Conservation (phyloP, 2,329 filamentous ascomycete genomes). For the Lithohypha guttulata region DNA sequence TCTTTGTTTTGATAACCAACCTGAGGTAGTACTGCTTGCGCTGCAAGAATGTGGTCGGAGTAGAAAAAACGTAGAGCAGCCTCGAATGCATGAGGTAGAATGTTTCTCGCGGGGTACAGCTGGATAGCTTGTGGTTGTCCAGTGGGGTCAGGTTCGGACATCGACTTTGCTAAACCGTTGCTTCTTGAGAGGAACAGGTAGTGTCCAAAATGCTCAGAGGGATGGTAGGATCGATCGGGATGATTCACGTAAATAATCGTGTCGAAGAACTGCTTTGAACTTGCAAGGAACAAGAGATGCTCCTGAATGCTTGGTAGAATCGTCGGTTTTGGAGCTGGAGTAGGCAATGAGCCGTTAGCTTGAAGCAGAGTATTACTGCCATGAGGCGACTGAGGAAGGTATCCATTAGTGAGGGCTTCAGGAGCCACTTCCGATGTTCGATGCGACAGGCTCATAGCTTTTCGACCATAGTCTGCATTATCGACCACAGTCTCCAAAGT, state of each 20-base stretch:
- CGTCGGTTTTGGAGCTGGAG: neutral
- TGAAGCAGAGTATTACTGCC: too few relatives aligned
- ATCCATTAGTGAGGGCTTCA: conserved; percentile 6
- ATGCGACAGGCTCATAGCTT: neutral
- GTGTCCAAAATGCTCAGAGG: conserved; percentile 16
- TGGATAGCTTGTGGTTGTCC: conserved; percentile 14
- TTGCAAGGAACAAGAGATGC: conserved; percentile 17
- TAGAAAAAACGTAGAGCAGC: conserved; percentile 21
- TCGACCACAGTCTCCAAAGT: conserved; percentile 6
- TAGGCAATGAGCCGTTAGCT: neutral
- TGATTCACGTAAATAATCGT: conserved; percentile 16
- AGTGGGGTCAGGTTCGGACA: conserved; percentile 9
- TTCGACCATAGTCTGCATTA: neutral
- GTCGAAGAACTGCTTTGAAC: conserved; percentile 17
- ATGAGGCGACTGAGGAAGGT: neutral
- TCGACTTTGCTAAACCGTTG: conserved; percentile 15
- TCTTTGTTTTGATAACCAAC: conserved; percentile 11
- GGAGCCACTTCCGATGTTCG: conserved; percentile 7
- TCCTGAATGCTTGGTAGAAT: conserved; percentile 10
- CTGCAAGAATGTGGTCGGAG: conserved; percentile 18
- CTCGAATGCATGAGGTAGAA: conserved; percentile 20
- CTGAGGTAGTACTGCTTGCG: conserved; percentile 15
- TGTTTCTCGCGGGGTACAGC: conserved; percentile 16
- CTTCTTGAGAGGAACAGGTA: conserved; percentile 17
- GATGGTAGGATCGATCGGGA: conserved; percentile 9